Base-by-base conservation (phyloP, 2,329 filamentous ascomycete species). In the Salinomyces thailandicus region DNA sequence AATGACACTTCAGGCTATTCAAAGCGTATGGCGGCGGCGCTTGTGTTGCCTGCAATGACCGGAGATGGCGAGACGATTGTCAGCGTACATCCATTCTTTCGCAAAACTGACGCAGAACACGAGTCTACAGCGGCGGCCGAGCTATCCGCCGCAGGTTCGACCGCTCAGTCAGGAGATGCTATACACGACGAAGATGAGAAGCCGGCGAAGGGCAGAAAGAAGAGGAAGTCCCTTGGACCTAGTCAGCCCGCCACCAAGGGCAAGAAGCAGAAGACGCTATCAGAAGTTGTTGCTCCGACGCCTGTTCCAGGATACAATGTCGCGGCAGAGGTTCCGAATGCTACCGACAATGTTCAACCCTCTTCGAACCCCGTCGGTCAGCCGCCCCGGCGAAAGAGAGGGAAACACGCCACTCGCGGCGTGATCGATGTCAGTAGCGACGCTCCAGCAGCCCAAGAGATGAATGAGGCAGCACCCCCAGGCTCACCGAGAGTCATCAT, bases 61-160 rank as follows among this genome's bases (percentile, higher is more conserved):
- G 42, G 38, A 24, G 45, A 51, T 32, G 41, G 33, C 22, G 43
- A 39, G 17, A 49, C 41, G 42, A 33, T 55, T n/a, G n/a, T n/a
- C n/a, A n/a, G n/a, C n/a, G n/a, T n/a, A n/a, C 53, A 55, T 40
- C 52, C 53, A 31, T 56, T 56, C 49, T 56, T 56, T 38, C 42
- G 41, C 8, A 36, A 42, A 19, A 20, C 39, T 15, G 48, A 44
- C 31, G 48, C 47, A 39, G 17, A 41, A 14, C 26, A 37, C 29
- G 38, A 36, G 27, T 14, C 11, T n/a, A 9, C 11, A 13, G 11
- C 11, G 8, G 27, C 7, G 11, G 27, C 27, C 3, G 27, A 30
- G 15, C 13, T 31, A 16, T 9, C 35, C 2, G 16, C 29, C 18
- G 27, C 18, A 31, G 18, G 33, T n/a, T 12, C 3, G 22, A 14